Evolutionary conservation across 2,329 filamentous ascomycete genomes (phyloP).

Genomic region (Magnaporthiopsis incrustans): DNA sequence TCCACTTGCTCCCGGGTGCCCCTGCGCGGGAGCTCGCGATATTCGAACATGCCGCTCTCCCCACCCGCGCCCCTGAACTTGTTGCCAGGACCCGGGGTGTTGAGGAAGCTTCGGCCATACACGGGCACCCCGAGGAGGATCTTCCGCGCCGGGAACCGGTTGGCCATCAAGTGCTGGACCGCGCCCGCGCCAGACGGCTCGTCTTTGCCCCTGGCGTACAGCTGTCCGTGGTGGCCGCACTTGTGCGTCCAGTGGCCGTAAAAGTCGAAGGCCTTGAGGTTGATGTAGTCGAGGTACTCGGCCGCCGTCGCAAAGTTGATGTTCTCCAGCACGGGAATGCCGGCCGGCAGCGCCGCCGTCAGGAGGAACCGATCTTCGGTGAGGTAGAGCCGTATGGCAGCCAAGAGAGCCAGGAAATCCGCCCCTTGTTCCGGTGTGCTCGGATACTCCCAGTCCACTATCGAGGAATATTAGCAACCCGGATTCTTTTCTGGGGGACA

Average conservation of each 20-base stretch:
- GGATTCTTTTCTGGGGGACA: neutral
- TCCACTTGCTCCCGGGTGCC: constrained; percentile 61
- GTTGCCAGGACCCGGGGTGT: constrained; percentile 57
- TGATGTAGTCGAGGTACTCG: constrained; percentile 64
- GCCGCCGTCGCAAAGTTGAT: constrained; percentile 59
- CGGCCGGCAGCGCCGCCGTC: constrained; percentile 64
- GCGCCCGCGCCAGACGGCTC: constrained; percentile 59
- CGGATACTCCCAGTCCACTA: constrained; percentile 79
- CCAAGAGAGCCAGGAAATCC: constrained; percentile 63
- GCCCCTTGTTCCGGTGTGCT: constrained; percentile 55
- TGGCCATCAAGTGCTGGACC: constrained; percentile 55
- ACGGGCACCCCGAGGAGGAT: constrained; percentile 69
- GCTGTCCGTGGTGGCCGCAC: constrained; percentile 68
- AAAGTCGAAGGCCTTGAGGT: constrained; percentile 77
- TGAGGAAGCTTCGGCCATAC: constrained; percentile 68
- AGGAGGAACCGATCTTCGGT: constrained; percentile 61
- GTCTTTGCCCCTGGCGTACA: constrained; percentile 54
- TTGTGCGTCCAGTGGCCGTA: constrained; percentile 60
- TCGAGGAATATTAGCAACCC: constrained; percentile 10
- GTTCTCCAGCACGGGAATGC: constrained; percentile 55
- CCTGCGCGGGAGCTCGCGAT: constrained; percentile 56
- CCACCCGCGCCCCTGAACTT: constrained; percentile 46
- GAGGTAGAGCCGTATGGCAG: constrained; percentile 57
- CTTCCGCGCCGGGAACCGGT: constrained; percentile 61
- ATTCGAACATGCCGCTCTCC: constrained; percentile 66